Base-by-base conservation (phyloP, 169 alveolate species). In the Plasmodium berghei region DNA sequence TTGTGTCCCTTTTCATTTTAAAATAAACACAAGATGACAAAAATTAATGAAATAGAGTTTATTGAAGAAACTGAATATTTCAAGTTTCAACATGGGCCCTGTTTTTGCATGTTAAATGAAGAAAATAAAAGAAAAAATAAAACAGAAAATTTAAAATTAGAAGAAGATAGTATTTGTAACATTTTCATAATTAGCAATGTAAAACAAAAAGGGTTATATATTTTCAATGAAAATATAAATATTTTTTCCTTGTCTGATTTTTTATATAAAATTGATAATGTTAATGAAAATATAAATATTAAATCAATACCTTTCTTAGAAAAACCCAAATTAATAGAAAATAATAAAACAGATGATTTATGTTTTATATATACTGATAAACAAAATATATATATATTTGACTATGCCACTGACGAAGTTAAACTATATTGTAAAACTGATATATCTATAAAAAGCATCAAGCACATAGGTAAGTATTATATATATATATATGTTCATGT, bases 41-140 rank as follows among this genome's bases (percentile, higher is more conserved):
- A 83, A 67, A 67, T 83, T 49, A 83, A 83, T 72, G 90, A 83
- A 69, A 83, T 83, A 54, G 90, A 83, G 64, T 83, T 67, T 70
- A 69, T 66, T 46, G 90, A 83, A 55, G 90, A 83, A 46, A 56
- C 90, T 48, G 90, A 83, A 52, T 83, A 83, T 61, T 83, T 83
- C 59, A 83, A 83, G 62, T 71, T 83, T 71, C 90, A 83, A 42
- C 90, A 83, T 83, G 90, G 90, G 20, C 10, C 83, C 22, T 66
- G 61, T 22, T 83, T 83, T 69, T 83, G 73, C 52, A 83, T 83
- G 73, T 24, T 64, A 56, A 75, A 69, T n/a, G 72, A 69, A 34
- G 90, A 66, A 26, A 83, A 67, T 61, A 83, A 83, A 55, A 16
- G 49, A 55, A 83, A 83, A 20, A 61, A 52, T n/a, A 18, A 58